Conservation (phyloP, 208 protist genomes). For the Trypanosomatidae sp. region DNA sequence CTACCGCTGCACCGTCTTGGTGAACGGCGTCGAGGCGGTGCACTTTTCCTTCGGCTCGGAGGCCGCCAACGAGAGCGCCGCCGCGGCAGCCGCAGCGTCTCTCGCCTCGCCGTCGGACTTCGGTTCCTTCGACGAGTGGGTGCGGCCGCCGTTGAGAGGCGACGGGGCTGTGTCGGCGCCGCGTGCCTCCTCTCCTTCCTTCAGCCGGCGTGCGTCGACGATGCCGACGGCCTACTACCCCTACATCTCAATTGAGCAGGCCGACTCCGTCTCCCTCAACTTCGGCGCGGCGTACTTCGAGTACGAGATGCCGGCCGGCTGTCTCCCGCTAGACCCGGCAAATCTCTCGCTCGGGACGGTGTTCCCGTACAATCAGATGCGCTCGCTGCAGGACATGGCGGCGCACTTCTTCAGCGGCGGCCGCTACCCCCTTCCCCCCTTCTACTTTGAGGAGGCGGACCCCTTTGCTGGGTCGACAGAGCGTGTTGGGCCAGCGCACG, state of each 20-base stretch:
- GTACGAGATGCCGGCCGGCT: conserved; percentile 65
- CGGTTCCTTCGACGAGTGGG: conserved; percentile 8
- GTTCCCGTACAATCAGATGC: conserved; percentile 90
- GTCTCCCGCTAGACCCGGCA: conserved; percentile 78
- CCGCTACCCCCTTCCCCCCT: conserved; percentile 69
- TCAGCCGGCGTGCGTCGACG: too few species aligned
- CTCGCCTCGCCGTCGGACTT: too few species aligned
- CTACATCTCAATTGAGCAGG: conserved; percentile 66
- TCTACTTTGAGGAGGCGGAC: conserved; percentile 85
- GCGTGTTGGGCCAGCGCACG: conserved; percentile 81
- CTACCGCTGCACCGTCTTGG: conserved; percentile 58
- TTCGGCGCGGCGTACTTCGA: conserved; percentile 90
- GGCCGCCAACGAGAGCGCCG: conserved; percentile 26
- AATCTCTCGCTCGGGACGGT: conserved; percentile 72
- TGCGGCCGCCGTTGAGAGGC: background rate
- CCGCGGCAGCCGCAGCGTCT: conserved; percentile 13
- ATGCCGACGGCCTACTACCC: conserved; percentile 59
- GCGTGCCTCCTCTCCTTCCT: background rate
- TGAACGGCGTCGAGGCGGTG: conserved; percentile 64
- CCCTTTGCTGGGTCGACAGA: conserved; percentile 78
- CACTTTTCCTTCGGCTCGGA: conserved; percentile 55
- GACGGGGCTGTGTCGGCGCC: background rate
- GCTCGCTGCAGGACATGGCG: conserved; percentile 81
- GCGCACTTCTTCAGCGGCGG: conserved; percentile 68
- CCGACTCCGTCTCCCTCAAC: conserved; percentile 76